phyloP scores from a whole-genome alignment of 345 rosid genomes.

The Eucalyptus grandis region DNA sequence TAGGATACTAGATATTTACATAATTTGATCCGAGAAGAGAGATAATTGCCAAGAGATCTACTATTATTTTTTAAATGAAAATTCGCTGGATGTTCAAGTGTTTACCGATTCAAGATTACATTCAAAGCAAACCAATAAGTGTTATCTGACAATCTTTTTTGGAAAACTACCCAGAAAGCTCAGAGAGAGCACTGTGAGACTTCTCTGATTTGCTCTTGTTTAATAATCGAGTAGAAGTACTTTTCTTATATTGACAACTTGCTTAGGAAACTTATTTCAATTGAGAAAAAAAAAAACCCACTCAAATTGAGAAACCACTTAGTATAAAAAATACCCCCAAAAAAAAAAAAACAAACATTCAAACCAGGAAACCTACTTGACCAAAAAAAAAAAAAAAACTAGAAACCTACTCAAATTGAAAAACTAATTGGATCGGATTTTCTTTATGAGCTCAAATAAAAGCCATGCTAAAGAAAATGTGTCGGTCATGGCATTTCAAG shows the following conservation, averaged over 20 bases:
- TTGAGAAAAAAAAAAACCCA: background rate
- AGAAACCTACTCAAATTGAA: background rate
- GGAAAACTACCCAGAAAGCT: background rate
- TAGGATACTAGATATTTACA: background rate
- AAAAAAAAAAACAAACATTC: background rate
- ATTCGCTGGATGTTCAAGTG: background rate
- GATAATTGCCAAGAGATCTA: background rate
- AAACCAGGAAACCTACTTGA: background rate
- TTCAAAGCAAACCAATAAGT: background rate
- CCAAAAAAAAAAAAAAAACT: too few relatives aligned
- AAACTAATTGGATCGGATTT: background rate
- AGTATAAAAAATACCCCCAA: too few relatives aligned
- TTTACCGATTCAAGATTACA: background rate
- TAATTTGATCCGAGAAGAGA: background rate
- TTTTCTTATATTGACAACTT: background rate
- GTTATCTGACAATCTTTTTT: background rate
- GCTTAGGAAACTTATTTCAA: background rate
- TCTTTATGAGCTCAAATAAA: background rate
- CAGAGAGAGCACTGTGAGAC: background rate
- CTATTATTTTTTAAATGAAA: background rate
- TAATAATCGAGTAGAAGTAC: background rate
- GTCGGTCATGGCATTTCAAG: background rate
- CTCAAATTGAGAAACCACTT: background rate
- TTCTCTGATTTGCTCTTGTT: background rate
- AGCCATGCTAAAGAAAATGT: background rate